Evolutionary conservation across 1,284 basidiomycete genomes (phyloP).

Genomic region (Cryptococcus sp.): DNA sequence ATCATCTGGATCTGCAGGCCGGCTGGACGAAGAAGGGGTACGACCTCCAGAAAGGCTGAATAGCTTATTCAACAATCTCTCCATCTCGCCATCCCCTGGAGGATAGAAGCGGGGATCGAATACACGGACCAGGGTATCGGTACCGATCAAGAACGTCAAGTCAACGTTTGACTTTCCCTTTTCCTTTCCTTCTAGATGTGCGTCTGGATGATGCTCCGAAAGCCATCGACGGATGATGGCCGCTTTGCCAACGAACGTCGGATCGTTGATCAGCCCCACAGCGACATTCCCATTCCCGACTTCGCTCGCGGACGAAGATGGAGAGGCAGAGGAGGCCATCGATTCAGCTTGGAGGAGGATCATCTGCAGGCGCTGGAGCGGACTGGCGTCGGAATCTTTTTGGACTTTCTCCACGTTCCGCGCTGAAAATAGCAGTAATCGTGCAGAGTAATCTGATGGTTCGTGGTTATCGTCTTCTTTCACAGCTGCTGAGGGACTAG

Average conservation of each 20-base stretch:
- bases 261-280: slow-evolving; percentile 80
- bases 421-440: slow-evolving; percentile 79
- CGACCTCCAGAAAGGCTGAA: slow-evolving; percentile 19
- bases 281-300: slow-evolving; percentile 61
- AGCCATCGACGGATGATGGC: slow-evolving; percentile 60
- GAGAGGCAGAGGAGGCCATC: slow-evolving; percentile 40
- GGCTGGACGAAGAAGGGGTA: background rate
- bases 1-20: slow-evolving; percentile 39
- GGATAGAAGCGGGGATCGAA: slow-evolving; percentile 78
- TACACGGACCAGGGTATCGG: slow-evolving; percentile 84
- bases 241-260: slow-evolving; percentile 86
- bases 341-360: slow-evolving; percentile 68
- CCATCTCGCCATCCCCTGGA: slow-evolving; percentile 44
- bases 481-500: no score
- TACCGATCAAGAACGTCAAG: slow-evolving; percentile 64
- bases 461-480: slow-evolving; percentile 9
- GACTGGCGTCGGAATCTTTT: slow-evolving; percentile 68
- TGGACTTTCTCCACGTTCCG: slow-evolving; percentile 86
- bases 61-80: slow-evolving; percentile 37
- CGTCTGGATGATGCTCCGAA: slow-evolving; percentile 2
- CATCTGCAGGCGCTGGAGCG: slow-evolving; percentile 76
- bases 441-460: slow-evolving; percentile 64
- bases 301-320: background rate
- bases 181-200: background rate
- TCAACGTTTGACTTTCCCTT: slow-evolving; percentile 43